Conservation (phyloP, 139 green algal species). For the Penium margaritaceum region DNA sequence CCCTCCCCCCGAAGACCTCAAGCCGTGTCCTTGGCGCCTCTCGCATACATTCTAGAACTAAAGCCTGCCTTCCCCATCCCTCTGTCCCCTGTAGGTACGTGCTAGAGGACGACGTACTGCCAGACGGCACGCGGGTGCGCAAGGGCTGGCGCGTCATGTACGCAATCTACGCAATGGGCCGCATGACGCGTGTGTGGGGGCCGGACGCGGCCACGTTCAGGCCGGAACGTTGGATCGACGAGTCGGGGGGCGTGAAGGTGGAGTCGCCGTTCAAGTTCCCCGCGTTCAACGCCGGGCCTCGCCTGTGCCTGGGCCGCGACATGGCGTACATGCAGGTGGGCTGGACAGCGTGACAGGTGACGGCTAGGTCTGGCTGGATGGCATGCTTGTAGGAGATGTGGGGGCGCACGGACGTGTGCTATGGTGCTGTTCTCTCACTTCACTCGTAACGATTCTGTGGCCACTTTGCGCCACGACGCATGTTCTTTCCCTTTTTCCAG, state of each 20-base stretch:
- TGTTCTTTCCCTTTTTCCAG: no score
- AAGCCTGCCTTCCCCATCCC: neutral
- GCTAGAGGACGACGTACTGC: conserved; percentile 8
- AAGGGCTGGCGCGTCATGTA: neutral
- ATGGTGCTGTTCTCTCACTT: no score
- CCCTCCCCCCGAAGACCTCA: neutral
- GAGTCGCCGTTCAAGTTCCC: conserved; percentile 33
- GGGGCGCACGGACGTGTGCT: no score
- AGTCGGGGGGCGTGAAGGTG: neutral
- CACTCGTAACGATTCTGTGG: no score
- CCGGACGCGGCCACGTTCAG: conserved; percentile 9
- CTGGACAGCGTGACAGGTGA: no score
- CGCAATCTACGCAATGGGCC: conserved; percentile 21
- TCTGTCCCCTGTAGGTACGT: neutral
- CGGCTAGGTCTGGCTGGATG: no score
- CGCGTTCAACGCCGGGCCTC: conserved; percentile 16
- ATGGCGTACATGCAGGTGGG: conserved; percentile 35
- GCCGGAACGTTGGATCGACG: conserved; percentile 25
- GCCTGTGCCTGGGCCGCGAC: conserved; percentile 36
- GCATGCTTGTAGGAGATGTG: no score
- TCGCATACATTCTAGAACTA: no score
- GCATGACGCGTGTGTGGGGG: conserved; percentile 17
- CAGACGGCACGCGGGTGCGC: neutral
- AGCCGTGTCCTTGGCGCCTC: neutral
- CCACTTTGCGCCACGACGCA: no score